Evolutionary conservation across 2,329 filamentous ascomycete species (phyloP).

Genomic region (Pyrenochaeta sp.): DNA sequence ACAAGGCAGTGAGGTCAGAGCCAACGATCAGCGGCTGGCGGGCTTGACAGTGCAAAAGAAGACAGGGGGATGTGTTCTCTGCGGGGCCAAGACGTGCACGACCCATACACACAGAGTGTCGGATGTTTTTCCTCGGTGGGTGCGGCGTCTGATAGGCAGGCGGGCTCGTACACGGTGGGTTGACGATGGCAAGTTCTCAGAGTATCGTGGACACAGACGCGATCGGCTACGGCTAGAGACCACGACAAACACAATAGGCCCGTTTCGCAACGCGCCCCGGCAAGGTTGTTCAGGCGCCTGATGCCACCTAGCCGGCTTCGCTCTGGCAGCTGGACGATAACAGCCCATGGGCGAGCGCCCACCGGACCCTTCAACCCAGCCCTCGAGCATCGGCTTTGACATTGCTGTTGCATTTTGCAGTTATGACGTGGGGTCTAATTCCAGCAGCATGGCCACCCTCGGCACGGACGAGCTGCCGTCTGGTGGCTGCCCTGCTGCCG

Average conservation of each 20-base stretch:
- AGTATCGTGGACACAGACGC: background rate
- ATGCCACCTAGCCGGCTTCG: background rate
- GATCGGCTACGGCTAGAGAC: background rate
- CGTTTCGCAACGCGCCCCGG: conserved; percentile 10
- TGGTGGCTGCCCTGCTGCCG: no score
- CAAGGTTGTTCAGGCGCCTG: background rate
- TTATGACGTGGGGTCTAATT: no score
- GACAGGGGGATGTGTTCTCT: conserved; percentile 8
- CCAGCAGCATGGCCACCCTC: no score
- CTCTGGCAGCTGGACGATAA: background rate
- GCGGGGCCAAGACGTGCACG: conserved; percentile 9
- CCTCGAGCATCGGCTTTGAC: background rate
- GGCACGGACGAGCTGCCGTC: no score
- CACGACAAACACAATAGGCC: conserved; percentile 12
- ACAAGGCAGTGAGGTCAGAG: conserved; percentile 31
- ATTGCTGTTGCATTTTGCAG: no score
- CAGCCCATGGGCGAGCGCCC: background rate
- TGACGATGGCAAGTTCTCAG: conserved; percentile 1
- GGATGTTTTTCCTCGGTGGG: background rate
- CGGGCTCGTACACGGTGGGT: background rate
- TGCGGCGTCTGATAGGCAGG: background rate
- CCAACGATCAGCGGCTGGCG: conserved; percentile 26
- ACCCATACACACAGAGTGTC: background rate
- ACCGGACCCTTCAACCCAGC: background rate
- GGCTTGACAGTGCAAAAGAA: conserved; percentile 7